Base-by-base conservation (phyloP, 106 monocot genomes). In the Dioscorea zingiberensis region DNA sequence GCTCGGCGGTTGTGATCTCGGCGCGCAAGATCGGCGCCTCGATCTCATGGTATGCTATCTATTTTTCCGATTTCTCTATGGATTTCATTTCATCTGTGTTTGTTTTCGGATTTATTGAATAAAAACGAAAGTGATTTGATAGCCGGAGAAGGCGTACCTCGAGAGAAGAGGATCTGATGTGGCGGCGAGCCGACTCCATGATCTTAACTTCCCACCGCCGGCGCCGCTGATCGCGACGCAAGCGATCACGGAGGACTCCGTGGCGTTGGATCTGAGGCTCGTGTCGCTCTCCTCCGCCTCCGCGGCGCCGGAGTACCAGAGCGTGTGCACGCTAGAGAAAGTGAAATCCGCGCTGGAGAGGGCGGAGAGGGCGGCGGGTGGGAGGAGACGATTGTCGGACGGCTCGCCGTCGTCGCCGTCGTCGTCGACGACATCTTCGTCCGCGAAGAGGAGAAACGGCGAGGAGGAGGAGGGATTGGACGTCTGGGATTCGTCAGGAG, bases 321-420 rank as follows among this genome's bases (percentile, higher is more conserved):
- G 83, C 79, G 91, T 91, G 18, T 84, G 84, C 76, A 87, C 87
- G 17, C 71, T 87, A 11, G 87, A 91, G 68, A 91, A 78, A 68
- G 87, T 91, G 25, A 81, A 68, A 58, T 76, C 62, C 16, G 91
- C 91, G 15, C 81, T 91, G 23, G 87, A 91, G 62, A 73, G 90
- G 21, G 80, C 77, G 1, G 49, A 46, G 30, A 65, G 58, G 14
- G 65, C 63, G 45, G 48, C 48, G 19, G 54, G 23, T 27, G 38
- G 55, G 25, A 18, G 38, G 38, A 38, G 38, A 10, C 6, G 38
- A 27, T 17, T 23, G 32, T 15, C 49, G 24, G 21, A 28, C 18
- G 47, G 3, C 12, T 71, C 83, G 1, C 13, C 79, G 3, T 70
- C 79, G 3, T 70, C 79, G 46, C 54, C 76, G 21, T 54, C 70